Conservation (phyloP, 352 stramenopile genomes). For the Pilasporangium apinafurcum region DNA sequence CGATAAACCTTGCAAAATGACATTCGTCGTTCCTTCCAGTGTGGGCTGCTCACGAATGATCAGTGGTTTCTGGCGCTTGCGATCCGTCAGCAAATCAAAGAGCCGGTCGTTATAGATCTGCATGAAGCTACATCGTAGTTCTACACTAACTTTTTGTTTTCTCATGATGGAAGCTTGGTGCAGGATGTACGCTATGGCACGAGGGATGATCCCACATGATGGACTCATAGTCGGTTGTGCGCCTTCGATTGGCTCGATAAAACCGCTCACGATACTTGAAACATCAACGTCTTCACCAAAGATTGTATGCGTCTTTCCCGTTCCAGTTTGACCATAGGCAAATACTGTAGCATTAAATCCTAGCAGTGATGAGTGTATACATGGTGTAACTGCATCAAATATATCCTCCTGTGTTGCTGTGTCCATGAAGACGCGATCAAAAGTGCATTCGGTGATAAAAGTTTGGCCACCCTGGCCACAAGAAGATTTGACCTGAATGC, state of each 20-base stretch:
- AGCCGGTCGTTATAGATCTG: constrained; percentile 95
- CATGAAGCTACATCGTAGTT: constrained; percentile 82
- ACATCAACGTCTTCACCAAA: constrained; percentile 52
- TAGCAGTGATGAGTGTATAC: constrained; percentile 57
- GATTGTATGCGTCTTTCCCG: constrained; percentile 91
- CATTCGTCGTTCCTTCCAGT: constrained; percentile 38
- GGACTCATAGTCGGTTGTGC: constrained; percentile 2
- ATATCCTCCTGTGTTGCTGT: constrained; percentile 67
- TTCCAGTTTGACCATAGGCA: constrained; percentile 88
- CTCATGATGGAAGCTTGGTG: constrained; percentile 4
- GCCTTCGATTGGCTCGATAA: background rate
- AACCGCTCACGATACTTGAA: background rate
- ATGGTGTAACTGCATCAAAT: constrained; percentile 60
- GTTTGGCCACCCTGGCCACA: constrained; percentile 8
- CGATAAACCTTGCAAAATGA: constrained; percentile 56
- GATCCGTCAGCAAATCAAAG: constrained; percentile 84
- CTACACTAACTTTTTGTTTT: constrained; percentile 13
- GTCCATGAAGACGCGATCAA: constrained; percentile 70
- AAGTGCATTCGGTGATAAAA: constrained; percentile 52
- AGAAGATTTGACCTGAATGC: constrained; percentile 13
- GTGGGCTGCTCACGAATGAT: constrained; percentile 58
- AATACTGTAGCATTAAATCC: constrained; percentile 91
- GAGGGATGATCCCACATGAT: constrained; percentile 74
- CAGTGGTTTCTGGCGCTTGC: constrained; percentile 57
- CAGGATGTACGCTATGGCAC: constrained; percentile 72